Conservation (phyloP, 177 flowering plant species). For the Vitis hybrid region DNA sequence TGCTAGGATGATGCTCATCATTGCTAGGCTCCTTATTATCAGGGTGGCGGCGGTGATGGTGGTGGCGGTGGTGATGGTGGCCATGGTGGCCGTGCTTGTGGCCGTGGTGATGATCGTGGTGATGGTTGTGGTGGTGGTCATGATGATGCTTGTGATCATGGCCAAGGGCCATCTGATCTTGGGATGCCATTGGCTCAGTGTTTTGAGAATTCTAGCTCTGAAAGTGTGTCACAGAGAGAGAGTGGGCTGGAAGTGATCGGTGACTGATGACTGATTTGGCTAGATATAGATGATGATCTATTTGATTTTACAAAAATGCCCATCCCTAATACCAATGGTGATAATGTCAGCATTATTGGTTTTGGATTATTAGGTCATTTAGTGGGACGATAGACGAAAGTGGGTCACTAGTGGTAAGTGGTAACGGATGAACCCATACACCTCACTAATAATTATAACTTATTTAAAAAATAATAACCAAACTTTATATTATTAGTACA, state of each 20-base stretch:
- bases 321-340: no score
- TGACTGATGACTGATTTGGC: no score
- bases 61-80: constrained; percentile 24
- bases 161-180: neutral
- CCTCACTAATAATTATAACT: no score
- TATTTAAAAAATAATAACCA: no score
- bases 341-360: no score
- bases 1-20: constrained; percentile 5
- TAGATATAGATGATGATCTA: no score
- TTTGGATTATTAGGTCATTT: no score
- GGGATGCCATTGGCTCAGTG: constrained; percentile 21
- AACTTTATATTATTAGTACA: no score
- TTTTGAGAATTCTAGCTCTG: neutral
- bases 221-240: constrained; percentile 1
- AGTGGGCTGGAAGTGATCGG: constrained; percentile 14
- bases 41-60: constrained; percentile 9
- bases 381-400: no score
- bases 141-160: constrained; percentile 6
- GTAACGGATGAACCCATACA: no score
- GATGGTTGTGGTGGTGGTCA: constrained; percentile 12
- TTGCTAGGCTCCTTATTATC: neutral
- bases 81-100: constrained; percentile 17
- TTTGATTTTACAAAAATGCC: no score
- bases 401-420: no score
- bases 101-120: constrained; percentile 6